Conservation (phyloP, 306 rosid genomes). For the Cucumis hystrix region DNA sequence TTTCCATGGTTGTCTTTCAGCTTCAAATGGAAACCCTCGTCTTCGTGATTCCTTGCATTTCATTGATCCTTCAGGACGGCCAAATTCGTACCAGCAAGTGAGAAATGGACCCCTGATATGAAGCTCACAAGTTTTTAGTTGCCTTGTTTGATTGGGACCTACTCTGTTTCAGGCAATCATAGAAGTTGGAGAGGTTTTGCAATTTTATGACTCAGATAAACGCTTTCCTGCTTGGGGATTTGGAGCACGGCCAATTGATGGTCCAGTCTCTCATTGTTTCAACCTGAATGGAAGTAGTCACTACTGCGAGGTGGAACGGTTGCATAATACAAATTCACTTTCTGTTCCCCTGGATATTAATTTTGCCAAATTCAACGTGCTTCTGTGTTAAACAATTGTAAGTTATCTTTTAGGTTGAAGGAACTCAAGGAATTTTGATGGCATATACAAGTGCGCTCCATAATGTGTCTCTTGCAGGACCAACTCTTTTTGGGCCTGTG, state of each 20-base stretch:
- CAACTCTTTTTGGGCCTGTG: conserved; percentile 98
- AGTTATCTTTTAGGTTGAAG: conserved; percentile 74
- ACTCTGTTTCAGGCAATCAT: conserved; percentile 56
- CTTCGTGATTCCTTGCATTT: conserved; percentile 99
- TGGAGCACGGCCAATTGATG: conserved; percentile 99
- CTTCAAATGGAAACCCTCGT: conserved; percentile 98
- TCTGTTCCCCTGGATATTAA: conserved; percentile 10
- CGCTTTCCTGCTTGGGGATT: conserved; percentile 99
- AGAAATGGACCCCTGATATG: conserved; percentile 29
- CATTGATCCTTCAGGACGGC: conserved; percentile 90
- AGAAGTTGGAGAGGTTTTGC: conserved; percentile 89
- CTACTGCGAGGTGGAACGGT: conserved; percentile 61
- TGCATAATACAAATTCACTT: conserved; percentile 18
- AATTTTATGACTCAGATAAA: conserved; percentile 85
- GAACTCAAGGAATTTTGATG: conserved; percentile 92
- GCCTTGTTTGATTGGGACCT: conserved; percentile 14
- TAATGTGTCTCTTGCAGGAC: conserved; percentile 98
- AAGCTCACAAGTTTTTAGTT: neutral
- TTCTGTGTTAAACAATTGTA: conserved; percentile 5
- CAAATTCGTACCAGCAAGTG: conserved; percentile 91
- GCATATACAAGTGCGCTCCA: conserved; percentile 91
- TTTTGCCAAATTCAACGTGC: conserved; percentile 3
- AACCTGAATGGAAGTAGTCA: conserved; percentile 90
- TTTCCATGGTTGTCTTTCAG: conserved; percentile 36
- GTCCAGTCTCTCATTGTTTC: conserved; percentile 99